A percentile compares a stretch with the other conserved stretches of the same genome.
Conservation (phyloP, 1,139 yeast species). For the Yamadazyma aaseri region DNA sequence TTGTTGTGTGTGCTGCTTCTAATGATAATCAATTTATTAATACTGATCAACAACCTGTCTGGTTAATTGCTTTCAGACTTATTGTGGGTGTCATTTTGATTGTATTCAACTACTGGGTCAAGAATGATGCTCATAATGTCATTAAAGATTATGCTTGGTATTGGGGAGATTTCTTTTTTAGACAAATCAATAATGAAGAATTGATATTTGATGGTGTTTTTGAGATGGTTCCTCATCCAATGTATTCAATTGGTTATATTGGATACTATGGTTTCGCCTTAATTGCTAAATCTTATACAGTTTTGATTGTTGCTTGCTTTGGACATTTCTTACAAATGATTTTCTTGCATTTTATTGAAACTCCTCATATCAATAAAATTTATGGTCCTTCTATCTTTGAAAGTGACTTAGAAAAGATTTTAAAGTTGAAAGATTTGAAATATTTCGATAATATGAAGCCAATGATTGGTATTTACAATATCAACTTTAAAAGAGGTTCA, state of each 20-base stretch:
- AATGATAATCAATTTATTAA: constrained; percentile 41
- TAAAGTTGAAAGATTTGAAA: constrained; percentile 44
- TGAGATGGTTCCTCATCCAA: constrained; percentile 91
- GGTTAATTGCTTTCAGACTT: constrained; percentile 39
- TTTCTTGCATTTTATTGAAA: constrained; percentile 75
- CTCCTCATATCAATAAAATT: constrained; percentile 85
- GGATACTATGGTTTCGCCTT: constrained; percentile 87
- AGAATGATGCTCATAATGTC: constrained; percentile 83
- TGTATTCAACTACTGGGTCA: constrained; percentile 81
- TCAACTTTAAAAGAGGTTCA: constrained; percentile 62
- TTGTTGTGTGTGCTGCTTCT: constrained; percentile 53
- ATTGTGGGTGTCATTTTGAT: constrained; percentile 50
- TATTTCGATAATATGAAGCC: constrained; percentile 55
- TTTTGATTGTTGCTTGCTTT: constrained; percentile 65
- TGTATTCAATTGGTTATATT: constrained; percentile 88
- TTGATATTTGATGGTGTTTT: constrained; percentile 88
- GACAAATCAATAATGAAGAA: constrained; percentile 71
- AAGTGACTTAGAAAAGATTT: constrained; percentile 33
- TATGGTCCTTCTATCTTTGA: constrained; percentile 52
- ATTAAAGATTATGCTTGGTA: constrained; percentile 94
- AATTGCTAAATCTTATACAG: constrained; percentile 73
- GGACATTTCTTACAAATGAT: constrained; percentile 83
- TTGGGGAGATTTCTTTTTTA: constrained; percentile 92
- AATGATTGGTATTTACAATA: constrained; percentile 61
- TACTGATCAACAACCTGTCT: constrained; percentile 27